phyloP scores from a whole-genome alignment of 2,329 filamentous ascomycete genomes.

The Botryotinia narcissicola region DNA sequence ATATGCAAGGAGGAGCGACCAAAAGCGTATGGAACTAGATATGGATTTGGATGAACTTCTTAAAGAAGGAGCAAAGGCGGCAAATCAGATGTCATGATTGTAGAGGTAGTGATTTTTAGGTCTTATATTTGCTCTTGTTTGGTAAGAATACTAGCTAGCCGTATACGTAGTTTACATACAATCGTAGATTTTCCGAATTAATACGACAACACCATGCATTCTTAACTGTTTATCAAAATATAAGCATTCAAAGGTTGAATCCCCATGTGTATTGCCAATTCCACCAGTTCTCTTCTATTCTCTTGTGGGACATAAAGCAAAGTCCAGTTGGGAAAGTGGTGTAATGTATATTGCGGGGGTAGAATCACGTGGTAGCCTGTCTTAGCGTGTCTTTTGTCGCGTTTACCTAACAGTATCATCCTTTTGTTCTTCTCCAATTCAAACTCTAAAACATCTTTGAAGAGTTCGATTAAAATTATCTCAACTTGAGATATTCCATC shows the following conservation, averaged over 20 bases:
- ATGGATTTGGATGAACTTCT: constrained; percentile 6
- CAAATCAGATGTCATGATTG: background rate
- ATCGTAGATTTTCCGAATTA: background rate
- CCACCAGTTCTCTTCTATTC: background rate
- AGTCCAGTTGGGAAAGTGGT: background rate
- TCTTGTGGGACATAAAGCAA: background rate
- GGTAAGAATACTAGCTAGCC: background rate
- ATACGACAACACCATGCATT: background rate
- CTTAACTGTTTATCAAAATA: background rate
- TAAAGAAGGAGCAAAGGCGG: constrained; percentile 4
- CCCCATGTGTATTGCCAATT: background rate
- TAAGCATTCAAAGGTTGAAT: background rate
- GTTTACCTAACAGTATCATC: background rate
- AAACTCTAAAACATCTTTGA: background rate
- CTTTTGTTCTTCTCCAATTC: background rate
- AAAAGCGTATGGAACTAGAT: background rate
- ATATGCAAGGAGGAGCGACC: background rate
- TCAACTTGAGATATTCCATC: background rate
- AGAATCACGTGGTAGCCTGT: background rate
- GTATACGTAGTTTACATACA: background rate
- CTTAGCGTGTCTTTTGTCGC: constrained; percentile 3
- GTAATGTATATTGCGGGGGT: background rate
- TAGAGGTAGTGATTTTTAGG: background rate
- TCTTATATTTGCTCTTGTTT: background rate
- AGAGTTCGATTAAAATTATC: background rate